phyloP scores from a whole-genome alignment of 257 asterid species.

The Nicotiana undulata region DNA sequence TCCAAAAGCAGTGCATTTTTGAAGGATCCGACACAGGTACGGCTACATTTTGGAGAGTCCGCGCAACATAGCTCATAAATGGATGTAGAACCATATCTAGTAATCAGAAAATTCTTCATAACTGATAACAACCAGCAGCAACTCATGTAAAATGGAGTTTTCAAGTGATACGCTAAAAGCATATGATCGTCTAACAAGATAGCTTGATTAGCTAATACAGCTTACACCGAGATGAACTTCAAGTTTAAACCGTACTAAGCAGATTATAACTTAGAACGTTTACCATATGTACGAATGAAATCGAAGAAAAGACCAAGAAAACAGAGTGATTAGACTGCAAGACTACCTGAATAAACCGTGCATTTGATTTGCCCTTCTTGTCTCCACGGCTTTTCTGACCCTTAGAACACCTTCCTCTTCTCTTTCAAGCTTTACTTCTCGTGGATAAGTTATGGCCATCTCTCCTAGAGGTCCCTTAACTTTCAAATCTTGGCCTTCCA shows the following conservation, averaged over 20 bases:
- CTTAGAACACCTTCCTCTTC: slow-evolving; percentile 65
- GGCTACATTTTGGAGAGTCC: too few species aligned
- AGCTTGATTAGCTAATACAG: not conserved
- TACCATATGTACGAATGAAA: not conserved
- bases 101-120: too few species aligned
- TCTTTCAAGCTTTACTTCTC: slow-evolving; percentile 57
- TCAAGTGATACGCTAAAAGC: not conserved
- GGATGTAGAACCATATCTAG: too few species aligned
- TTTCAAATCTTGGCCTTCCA: slow-evolving; percentile 73
- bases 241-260: too few species aligned
- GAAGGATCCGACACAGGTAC: too few species aligned
- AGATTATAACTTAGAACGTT: not conserved
- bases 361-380: slow-evolving; percentile 94
- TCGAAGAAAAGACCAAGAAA: not conserved
- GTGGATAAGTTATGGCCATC: slow-evolving; percentile 78
- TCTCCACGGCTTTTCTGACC: slow-evolving; percentile 66
- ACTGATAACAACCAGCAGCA: not conserved
- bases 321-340: not conserved
- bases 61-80: too few species aligned
- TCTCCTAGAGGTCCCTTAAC: slow-evolving; percentile 95
- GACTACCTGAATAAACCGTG: slow-evolving; percentile 87
- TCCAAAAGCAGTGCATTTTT: too few species aligned
- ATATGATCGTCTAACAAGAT: not conserved
- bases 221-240: not conserved
- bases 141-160: not conserved